These are phyloP conservation scores for Vigna trinervia DNA, from an alignment of 306 rosid species.

Conservation along the genomic window DNA sequence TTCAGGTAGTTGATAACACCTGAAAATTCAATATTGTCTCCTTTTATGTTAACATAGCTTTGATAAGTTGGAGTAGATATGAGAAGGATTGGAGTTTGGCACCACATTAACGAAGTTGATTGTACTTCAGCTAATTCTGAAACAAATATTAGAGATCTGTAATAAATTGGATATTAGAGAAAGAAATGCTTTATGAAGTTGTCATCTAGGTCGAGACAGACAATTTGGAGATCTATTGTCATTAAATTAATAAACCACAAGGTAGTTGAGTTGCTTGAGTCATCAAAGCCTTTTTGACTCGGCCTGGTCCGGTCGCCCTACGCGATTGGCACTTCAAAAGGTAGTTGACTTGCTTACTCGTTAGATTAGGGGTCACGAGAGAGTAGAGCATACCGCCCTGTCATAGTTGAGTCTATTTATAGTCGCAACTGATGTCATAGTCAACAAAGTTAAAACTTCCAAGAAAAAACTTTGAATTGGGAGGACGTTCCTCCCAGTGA, in stretches of 20 bases:
- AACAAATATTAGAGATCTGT: constrained; percentile 1
- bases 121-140: constrained; percentile 10
- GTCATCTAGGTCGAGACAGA: constrained; percentile 2
- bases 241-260: not conserved
- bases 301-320: too few species aligned
- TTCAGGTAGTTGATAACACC: constrained; percentile 67
- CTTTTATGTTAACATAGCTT: not conserved
- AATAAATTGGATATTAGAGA: not conserved
- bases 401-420: too few species aligned
- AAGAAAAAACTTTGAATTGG: too few species aligned
- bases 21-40: constrained; percentile 29
- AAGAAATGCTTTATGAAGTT: constrained; percentile 20
- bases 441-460: too few species aligned
- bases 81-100: not conserved
- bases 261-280: not conserved
- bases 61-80: constrained; percentile 7
- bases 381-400: too few species aligned
- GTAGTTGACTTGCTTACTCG: too few species aligned
- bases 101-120: constrained; percentile 12
- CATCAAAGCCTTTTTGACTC: too few species aligned
- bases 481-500: too few species aligned
- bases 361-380: too few species aligned
- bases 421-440: too few species aligned
- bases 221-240: not conserved
- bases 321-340: too few species aligned